Evolutionary conservation across 805 yeast genomes (phyloP), one percentile per base, ranked within the genome.

Genomic region (Blastobotrys peoriensis): DNA sequence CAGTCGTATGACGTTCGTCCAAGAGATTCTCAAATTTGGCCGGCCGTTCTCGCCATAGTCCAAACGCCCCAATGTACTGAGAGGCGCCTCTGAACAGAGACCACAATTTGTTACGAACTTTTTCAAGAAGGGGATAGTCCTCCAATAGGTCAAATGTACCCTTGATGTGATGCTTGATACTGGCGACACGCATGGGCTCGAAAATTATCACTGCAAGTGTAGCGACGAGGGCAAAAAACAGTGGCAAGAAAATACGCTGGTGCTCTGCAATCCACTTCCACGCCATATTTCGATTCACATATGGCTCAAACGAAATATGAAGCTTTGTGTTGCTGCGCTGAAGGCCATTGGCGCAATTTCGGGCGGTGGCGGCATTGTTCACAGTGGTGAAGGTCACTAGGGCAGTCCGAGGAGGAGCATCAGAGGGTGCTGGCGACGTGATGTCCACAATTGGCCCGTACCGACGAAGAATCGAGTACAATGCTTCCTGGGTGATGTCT

Each of bases 101-200:
- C 21, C 10, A 10, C 16, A 33, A 18, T 6, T 28, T 25, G 3
- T 15, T 20, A n/a, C 41, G 28, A 13, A 43, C 19, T 33, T 38
- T 38, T 13, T 44, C 16, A 5, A 46, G 22, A 3, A 34, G 9
- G 4, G 40, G 39, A 22, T 41, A 42, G 8, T 40, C 36, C 20
- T 46, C 51, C 33, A 46, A 33, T 5, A 36, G 36, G 21, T 21
- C 20, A 8, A 46, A 28, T 34, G 33, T 44, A 17, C 58, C 60
- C 19, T 47, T 50, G 33, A 93, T 79, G 57, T 85, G 86, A 57
- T 77, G 79, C 55, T 78, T 78, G 45, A 93, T 78, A 57, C 79
- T 81, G 63, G 80, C 83, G 51, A 83, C 82, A 60, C 98, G 76
- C 36, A 93, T 86, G 1, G 98, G 98, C 55, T 93, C 98, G 63